Base-by-base conservation (phyloP, 371 early-diverging fungal genomes). In the Choanephora cucurbitarum region DNA sequence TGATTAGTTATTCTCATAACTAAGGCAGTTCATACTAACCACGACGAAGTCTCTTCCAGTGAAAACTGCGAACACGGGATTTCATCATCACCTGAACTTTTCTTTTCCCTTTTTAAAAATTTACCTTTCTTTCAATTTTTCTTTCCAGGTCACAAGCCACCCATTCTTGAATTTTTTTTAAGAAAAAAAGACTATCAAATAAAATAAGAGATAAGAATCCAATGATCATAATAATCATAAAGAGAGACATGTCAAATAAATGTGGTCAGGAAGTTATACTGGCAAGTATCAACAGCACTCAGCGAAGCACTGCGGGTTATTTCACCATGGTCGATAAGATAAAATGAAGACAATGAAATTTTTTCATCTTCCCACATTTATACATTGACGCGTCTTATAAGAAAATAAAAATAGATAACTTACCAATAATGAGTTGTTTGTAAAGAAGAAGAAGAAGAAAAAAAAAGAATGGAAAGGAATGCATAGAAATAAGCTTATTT, bases 251-350 rank as follows among this genome's bases (percentile, higher is more conserved):
- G 28, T 28, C 28, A 42, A 44, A 2, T 32, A 34, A 46, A 31
- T 56, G 56, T 52, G 49, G 70, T 69, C 70, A 66, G 70, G 70
- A 60, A 66, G 58, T 62, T 69, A 69, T 69, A 69, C 70, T 69
- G 70, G 70, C 70, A 69, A 69, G 70, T 69, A 69, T 69, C 70
- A 62, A 66, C 70, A 66, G 66, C 66, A 60, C 70, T 69, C 70
- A 69, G 70, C 70, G 70, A 69, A 69, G 70, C 66, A 59, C 66
- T 66, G 70, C 66, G 70, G 70, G 44, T 69, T 69, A 54, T 66
- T 51, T 69, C 70, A 62, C 59, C 70, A 69, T 62, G 70, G 70
- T 69, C 70, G 70, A 69, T 69, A 69, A 62, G 70, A 50, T 66
- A 62, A 65, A 60, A 59, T 69, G 70, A 69, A 69, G 70, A 69